phyloP scores from a whole-genome alignment of 495 filamentous ascomycete species.

The Symbiotaphrina buchneri region DNA sequence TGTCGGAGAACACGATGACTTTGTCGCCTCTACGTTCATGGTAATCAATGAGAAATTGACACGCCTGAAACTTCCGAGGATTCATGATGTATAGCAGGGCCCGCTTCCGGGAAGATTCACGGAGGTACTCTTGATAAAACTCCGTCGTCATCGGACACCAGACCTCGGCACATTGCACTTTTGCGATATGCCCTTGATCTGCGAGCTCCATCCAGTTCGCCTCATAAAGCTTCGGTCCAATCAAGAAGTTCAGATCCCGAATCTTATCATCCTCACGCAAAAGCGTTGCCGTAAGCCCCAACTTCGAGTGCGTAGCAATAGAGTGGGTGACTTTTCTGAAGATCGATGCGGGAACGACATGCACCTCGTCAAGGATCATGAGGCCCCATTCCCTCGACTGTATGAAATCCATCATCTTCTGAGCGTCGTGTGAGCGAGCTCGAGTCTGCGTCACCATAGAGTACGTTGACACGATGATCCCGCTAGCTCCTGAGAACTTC shows the following conservation, averaged over 20 bases:
- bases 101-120: slow-evolving; percentile 42
- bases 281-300: slow-evolving; percentile 88
- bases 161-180: slow-evolving; percentile 93
- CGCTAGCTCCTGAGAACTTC: slow-evolving; percentile 70
- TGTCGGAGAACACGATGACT: slow-evolving; percentile 96
- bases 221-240: slow-evolving; percentile 93
- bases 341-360: slow-evolving; percentile 91
- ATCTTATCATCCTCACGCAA: slow-evolving; percentile 97
- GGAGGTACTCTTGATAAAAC: slow-evolving; percentile 88
- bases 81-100: slow-evolving; percentile 91
- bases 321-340: slow-evolving; percentile 81
- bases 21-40: slow-evolving; percentile 95
- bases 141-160: slow-evolving; percentile 99
- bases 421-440: slow-evolving; percentile 69
- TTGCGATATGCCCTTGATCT: slow-evolving; percentile 90
- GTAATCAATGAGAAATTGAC: slow-evolving; percentile 92
- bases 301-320: slow-evolving; percentile 84
- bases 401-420: slow-evolving; percentile 97
- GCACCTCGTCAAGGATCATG: slow-evolving; percentile 94
- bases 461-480: slow-evolving; percentile 93
- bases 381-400: slow-evolving; percentile 86
- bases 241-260: slow-evolving; percentile 88
- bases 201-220: slow-evolving; percentile 99
- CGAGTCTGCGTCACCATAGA: slow-evolving; percentile 89
- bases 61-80: slow-evolving; percentile 88